Evolutionary conservation across 768 basidiomycete species (phyloP).

Genomic region (Rhodotorula babjevae): DNA sequence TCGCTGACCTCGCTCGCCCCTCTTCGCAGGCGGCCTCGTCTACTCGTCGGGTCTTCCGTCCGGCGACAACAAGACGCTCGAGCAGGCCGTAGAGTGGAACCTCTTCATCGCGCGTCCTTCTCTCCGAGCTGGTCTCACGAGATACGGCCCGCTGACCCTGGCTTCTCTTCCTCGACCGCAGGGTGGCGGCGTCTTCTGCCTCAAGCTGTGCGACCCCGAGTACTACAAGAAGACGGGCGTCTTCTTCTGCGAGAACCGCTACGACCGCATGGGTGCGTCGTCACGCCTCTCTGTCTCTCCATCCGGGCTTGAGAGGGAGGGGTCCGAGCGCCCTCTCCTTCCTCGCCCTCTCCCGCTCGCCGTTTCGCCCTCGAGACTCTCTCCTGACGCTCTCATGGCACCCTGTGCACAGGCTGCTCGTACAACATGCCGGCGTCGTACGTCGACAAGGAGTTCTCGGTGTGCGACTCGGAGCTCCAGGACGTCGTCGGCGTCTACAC

Average conservation of each 20-base stretch:
- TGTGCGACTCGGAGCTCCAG: conserved; percentile 42
- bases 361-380: too few species aligned
- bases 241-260: conserved; percentile 21
- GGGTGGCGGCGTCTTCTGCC: conserved; percentile 23
- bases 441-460: conserved; percentile 33
- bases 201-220: conserved; percentile 23
- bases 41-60: conserved; percentile 40
- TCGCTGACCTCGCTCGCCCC: too few species aligned
- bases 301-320: too few species aligned
- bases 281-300: too few species aligned
- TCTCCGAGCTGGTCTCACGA: too few species aligned
- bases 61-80: conserved; percentile 29
- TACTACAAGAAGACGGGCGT: background rate
- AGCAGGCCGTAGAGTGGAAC: conserved; percentile 56
- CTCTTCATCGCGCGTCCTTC: background rate
- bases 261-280: conserved; percentile 15
- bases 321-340: too few species aligned
- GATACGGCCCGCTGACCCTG: too few species aligned
- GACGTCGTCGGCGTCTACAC: conserved; percentile 31
- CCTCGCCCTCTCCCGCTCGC: too few species aligned
- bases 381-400: background rate
- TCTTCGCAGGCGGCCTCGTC: background rate
- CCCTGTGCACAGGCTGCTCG: background rate
- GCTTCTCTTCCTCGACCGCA: background rate
- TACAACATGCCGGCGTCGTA: conserved; percentile 31